Percentiles rank a stretch among this genome's conserved stretches.
These are phyloP conservation scores for Plasmodium sp. DNA, from an alignment of 169 alveolate genomes.

Conservation along the genomic window DNA sequence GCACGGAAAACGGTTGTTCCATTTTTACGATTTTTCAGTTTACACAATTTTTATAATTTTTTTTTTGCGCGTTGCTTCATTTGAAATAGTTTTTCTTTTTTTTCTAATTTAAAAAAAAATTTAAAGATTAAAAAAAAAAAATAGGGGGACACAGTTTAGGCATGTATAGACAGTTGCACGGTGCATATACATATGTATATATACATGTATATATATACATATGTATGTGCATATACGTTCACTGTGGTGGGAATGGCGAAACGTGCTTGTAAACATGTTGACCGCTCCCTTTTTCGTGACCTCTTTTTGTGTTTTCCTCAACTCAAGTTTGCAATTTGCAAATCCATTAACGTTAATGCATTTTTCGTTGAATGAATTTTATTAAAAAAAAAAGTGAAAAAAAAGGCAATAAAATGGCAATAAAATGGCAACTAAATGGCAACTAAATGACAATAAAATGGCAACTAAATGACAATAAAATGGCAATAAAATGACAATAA, in stretches of 20 bases:
- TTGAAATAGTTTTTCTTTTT: constrained; percentile 3
- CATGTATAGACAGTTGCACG: not conserved
- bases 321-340: constrained; percentile 11
- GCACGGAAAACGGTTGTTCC: not conserved
- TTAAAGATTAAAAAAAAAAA: constrained; percentile 22
- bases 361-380: not conserved
- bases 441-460: too few relatives aligned
- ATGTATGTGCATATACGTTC: not conserved
- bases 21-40: not conserved
- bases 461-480: too few relatives aligned
- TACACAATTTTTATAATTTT: not conserved
- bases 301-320: not conserved
- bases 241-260: not conserved
- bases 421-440: too few relatives aligned
- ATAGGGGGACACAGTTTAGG: not conserved
- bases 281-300: not conserved
- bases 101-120: constrained; percentile 12
- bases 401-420: not conserved
- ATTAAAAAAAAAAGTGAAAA: not conserved
- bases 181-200: not conserved
- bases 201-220: not conserved
- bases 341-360: not conserved
- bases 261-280: not conserved
- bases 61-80: not conserved
- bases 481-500: not conserved